Evolutionary conservation across 129 eudicot species (phyloP), one percentile per base, ranked within the genome.

Genomic region (Sambucus nigra): DNA sequence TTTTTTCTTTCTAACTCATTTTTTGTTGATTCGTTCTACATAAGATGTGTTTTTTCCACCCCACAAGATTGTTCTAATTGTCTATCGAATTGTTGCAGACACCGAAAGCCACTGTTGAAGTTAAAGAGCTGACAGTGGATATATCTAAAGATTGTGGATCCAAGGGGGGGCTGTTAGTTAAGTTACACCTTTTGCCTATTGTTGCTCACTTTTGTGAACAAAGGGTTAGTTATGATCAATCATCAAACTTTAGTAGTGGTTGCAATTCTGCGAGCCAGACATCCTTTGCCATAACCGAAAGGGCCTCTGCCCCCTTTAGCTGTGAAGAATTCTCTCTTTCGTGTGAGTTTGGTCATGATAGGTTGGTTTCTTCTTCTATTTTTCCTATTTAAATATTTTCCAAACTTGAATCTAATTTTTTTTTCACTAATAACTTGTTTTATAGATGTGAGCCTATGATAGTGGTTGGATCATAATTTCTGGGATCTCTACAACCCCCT

Each of bases 291-390:
- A 53, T 55, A 59, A 61, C 61, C 14, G 94, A 85, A 29, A 76
- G 75, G 61, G 64, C 76, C 18, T 57, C 70, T 60, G 69, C 86
- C 72, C 88, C 95, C 65, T 81, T 91, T 69, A 61, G 66, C 70
- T 91, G 98, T 59, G 95, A 91, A 80, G 94, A 91, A 59, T 76
- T 91, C 25, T 73, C 86, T 48, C 74, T 91, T 74, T 73, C 83
- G 67, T 81, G 94, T 69, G 89, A 91, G 70, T 67, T 85, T 69
- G 95, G 89, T 64, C 95, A 86, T 69, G 76, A 71, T 54, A 91
- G 98, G 98, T 91, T 59, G 65, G 83, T 68, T 57, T 66, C 50
- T 51, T 48, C 47, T 57, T 61, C 39, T 40, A 8, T 16, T 39
- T 28, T 24, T n/a, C 20, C 17, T 52, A 25, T 26, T 51, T 14